These are phyloP conservation scores for Ceratorhiza oryzae-sativae DNA, from an alignment of 1,284 basidiomycete genomes.

Conservation along the genomic window DNA sequence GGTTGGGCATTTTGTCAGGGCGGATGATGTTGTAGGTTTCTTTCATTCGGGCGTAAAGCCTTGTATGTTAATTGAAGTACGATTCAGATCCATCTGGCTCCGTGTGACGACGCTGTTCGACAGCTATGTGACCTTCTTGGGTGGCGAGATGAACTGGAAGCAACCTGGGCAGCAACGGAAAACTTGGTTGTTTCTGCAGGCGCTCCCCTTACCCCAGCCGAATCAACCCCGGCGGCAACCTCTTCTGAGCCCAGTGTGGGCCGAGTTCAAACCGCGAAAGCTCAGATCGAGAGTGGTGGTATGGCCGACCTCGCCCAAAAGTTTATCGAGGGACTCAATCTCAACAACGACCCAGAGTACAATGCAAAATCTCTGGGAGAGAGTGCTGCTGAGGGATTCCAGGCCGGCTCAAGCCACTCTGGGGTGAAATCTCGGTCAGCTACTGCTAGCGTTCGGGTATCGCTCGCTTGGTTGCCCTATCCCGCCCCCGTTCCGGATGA, in stretches of 20 bases:
- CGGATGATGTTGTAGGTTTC: slow-evolving; percentile 41
- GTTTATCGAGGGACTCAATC: background rate
- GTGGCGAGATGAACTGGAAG: slow-evolving; percentile 44
- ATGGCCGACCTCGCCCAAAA: slow-evolving; percentile 17
- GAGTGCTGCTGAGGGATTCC: background rate
- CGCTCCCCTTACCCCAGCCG: background rate
- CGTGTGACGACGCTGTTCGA: slow-evolving; percentile 43
- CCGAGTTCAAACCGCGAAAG: slow-evolving; percentile 6
- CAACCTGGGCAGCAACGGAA: slow-evolving; percentile 41
- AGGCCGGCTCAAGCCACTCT: background rate
- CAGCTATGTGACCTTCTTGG: slow-evolving; percentile 42
- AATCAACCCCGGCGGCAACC: background rate
- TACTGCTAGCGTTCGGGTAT: slow-evolving; percentile 22
- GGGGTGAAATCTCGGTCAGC: background rate
- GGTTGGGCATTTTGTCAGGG: slow-evolving; percentile 41
- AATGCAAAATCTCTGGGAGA: background rate
- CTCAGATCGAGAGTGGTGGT: background rate
- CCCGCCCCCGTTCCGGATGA: slow-evolving; percentile 24
- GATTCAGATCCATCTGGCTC: slow-evolving; percentile 34
- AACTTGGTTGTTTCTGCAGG: slow-evolving; percentile 10
- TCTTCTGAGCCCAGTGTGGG: background rate
- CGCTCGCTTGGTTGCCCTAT: slow-evolving; percentile 13
- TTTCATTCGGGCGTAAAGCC: background rate
- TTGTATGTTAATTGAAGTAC: background rate
- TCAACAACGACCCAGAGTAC: background rate